Evolutionary conservation across 768 basidiomycete genomes (phyloP), one percentile per base, ranked within the genome.

Genomic region (Tylopilus intermedius): DNA sequence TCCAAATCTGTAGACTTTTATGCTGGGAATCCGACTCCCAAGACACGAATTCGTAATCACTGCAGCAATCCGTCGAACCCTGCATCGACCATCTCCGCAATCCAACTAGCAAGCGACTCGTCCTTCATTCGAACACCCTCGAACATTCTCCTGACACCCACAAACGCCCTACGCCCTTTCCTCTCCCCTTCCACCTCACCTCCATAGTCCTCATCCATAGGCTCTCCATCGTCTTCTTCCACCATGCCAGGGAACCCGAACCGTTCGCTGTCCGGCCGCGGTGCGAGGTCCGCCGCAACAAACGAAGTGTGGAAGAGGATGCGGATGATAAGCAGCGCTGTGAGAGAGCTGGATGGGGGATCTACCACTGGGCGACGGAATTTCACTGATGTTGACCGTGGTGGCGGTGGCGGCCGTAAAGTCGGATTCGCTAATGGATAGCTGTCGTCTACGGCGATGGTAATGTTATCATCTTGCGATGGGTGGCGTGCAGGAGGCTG

Each of bases 241-340:
- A 90, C 73, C 21, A 90, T 49, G 0, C 87, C 91, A 5, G 94
- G 94, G 67, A 95, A 90, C 0, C 93, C 93, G 67, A 94, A 95
- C 57, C 90, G 88, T 53, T 94, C 90, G 21, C 80, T 86, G 62
- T 90, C 86, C 2, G 77, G 83, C 26, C 88, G 78, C 30, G 88
- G 88, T 5, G 79, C 79, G 2, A 73, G 66, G 57, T 89, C 88
- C 13, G 54, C 50, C 6, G 86, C 80, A 18, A 85, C 84, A 61
- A 91, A 90, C 1, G 92, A 81, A 5, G 82, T 80, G 42, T 89
- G 79, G 66, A 90, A 94, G 18, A 95, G 76, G 53, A 92, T 83
- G 8, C 94, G 87, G 44, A 94, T 79, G 55, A 90, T 82, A 22
- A 94, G 79, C 14, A 94, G 72, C 3, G 93, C 86, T 0, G 90